Evolutionary conservation across 2,329 filamentous ascomycete species (phyloP), one percentile per base, ranked within the genome.

Genomic region (Arthrobotrys megalospora): DNA sequence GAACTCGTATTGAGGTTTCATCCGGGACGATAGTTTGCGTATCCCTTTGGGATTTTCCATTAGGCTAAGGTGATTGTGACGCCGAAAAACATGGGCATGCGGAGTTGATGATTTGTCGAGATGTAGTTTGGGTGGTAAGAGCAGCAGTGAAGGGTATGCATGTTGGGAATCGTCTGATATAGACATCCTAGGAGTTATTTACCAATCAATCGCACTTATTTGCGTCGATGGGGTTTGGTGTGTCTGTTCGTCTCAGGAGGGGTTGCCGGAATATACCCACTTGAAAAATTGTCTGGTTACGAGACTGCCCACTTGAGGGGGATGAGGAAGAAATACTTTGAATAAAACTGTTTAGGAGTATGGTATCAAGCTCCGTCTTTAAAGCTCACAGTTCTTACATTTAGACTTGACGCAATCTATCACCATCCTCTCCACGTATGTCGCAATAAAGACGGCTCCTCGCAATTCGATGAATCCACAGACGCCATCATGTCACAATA

Each of bases 1-100:
- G 32, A 58, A 38, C 55, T 60, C 55, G 55, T 60, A 60, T 60
- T 43, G 7, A 16, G 34, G 34, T 60, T 60, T 60, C 55, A 60
- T 60, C 55, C 55, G 36, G 55, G 43, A 16, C 19, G 16, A 60
- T 19, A 12, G 2, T 28, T 28, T 28, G 24, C 24, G 24, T 28
- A 28, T 28, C 24, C 2, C 10, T 28, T 43, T 28, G 4, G 24
- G 5, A 28, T 3, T 43, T 60, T 60, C 36, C 53, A 60, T 60
- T 60, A 60, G 55, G 55, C 55, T 60, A 60, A 60, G 55, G 19
- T 60, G 34, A 19, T 60, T 19, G 36, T 60, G 36, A 43, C 36
- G 2, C 55, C 36, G 55, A 43, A 14, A 14, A 60, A 28, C 55
- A 41, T 43, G 55, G 55, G 36, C 34, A 16, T 60, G 34, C n/a